phyloP scores from a whole-genome alignment of 192 early-diverging fungal genomes.

The Piromyces sp. region DNA sequence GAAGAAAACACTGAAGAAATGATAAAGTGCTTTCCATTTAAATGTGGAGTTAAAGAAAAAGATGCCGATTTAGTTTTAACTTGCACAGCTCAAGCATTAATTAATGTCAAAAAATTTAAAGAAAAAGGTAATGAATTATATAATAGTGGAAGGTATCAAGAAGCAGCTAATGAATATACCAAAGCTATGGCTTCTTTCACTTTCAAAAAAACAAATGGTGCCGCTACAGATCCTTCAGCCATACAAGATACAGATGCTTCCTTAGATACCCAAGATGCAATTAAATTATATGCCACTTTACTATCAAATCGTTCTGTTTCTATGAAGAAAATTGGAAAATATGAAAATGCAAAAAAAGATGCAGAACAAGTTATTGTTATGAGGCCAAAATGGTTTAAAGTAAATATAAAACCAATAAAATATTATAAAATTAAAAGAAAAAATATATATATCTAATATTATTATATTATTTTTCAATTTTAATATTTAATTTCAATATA shows the following conservation, averaged over 20 bases:
- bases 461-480: no score
- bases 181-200: not conserved
- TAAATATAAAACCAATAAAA: not conserved
- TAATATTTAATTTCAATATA: no score
- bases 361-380: not conserved
- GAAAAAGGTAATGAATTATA: not conserved
- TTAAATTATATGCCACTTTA: not conserved
- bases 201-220: not conserved
- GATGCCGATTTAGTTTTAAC: not conserved
- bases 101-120: not conserved
- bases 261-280: not conserved
- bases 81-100: not conserved
- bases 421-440: slow-evolving; percentile 8
- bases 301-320: not conserved
- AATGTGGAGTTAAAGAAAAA: not conserved
- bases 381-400: not conserved
- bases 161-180: not conserved
- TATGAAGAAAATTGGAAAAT: not conserved
- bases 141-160: not conserved
- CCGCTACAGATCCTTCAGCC: not conserved
- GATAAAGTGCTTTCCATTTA: not conserved
- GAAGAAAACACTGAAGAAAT: not conserved
- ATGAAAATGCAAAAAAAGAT: not conserved
- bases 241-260: not conserved
- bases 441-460: slow-evolving; percentile 11